Conservation (phyloP, 1,284 basidiomycete species). For the Ustanciosporium gigantosporum region DNA sequence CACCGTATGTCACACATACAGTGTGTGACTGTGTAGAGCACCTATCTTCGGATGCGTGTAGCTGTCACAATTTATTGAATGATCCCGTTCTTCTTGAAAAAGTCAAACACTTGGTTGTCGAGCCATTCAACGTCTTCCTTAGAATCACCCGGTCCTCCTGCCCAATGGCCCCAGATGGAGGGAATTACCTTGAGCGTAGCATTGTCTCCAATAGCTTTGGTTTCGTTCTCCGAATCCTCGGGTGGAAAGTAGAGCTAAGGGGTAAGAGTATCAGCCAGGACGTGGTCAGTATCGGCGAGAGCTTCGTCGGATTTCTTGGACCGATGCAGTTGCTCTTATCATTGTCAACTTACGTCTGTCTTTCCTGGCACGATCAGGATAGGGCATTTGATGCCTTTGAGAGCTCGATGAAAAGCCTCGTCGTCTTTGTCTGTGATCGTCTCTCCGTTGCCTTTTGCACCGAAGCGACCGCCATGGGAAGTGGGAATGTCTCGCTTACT, state of each 20-base stretch:
- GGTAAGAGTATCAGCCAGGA: too few relatives aligned
- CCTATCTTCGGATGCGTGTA: too few relatives aligned
- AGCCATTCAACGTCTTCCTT: constrained; percentile 38
- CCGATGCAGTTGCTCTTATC: too few relatives aligned
- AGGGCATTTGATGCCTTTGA: constrained; percentile 27
- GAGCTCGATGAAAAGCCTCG: constrained; percentile 26
- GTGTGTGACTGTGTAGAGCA: too few relatives aligned
- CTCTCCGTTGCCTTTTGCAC: constrained; percentile 10
- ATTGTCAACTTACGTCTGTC: constrained; percentile 22
- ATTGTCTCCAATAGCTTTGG: constrained; percentile 18
- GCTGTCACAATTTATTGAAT: constrained; percentile 1
- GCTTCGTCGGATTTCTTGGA: too few relatives aligned
- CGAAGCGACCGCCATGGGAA: constrained; percentile 8
- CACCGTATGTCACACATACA: too few relatives aligned
- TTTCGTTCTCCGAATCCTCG: constrained; percentile 32
- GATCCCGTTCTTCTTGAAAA: constrained; percentile 25
- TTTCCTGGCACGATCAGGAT: constrained; percentile 30
- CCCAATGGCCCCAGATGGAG: constrained; percentile 45
- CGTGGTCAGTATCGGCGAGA: too few relatives aligned
- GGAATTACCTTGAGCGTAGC: constrained; percentile 37
- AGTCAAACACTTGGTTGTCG: constrained; percentile 20
- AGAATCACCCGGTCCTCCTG: constrained; percentile 31
- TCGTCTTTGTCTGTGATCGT: constrained; percentile 16
- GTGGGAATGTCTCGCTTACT: constrained; percentile 14
- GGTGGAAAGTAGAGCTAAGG: constrained; percentile 43